Evolutionary conservation across 2,329 filamentous ascomycete genomes (phyloP), one percentile per base, ranked within the genome.

Genomic region (Penicillium thymicola): DNA sequence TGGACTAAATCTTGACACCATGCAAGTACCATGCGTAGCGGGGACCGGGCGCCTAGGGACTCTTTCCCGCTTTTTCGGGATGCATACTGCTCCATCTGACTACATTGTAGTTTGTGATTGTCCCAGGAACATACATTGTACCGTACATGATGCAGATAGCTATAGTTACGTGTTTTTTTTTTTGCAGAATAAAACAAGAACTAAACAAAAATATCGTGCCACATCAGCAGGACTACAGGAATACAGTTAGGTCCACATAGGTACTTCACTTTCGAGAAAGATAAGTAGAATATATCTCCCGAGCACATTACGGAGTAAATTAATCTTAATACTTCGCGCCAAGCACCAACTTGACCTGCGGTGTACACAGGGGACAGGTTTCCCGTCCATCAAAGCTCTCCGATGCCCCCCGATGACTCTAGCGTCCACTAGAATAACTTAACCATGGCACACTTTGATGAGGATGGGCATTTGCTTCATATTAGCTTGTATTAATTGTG

Each of bases 371-470:
- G 36, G 25, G 45, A 59, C 60, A 57, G 54, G 53, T 41, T 61
- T 54, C 58, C 43, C 42, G 47, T 57, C 41, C 49, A 59, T 60
- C 57, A 54, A 64, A 62, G 59, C 59, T 63, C 55, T 42, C 59
- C 53, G 55, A 60, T 38, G 52, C 7, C 28, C 32, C 37, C 53
- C 55, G 55, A 60, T 27, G 32, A 53, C 59, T 60, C 54, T 66
- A 65, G 64, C 59, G 64, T 51, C 54, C 21, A 63, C 61, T 65
- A 64, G 63, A 52, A 47, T 14, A 37, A 37, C 32, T 46, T 57
- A 62, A 66, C 64, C 64, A 65, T 64, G 64, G 64, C 61, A 59
- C 64, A 32, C 44, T 66, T 64, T 66, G 51, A 64, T 66, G 58
- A 64, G 50, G 63, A 66, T 66, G 55, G 49, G 55, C 62, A 32